phyloP scores from a whole-genome alignment of 495 filamentous ascomycete species.

The Penicillium manginii region DNA sequence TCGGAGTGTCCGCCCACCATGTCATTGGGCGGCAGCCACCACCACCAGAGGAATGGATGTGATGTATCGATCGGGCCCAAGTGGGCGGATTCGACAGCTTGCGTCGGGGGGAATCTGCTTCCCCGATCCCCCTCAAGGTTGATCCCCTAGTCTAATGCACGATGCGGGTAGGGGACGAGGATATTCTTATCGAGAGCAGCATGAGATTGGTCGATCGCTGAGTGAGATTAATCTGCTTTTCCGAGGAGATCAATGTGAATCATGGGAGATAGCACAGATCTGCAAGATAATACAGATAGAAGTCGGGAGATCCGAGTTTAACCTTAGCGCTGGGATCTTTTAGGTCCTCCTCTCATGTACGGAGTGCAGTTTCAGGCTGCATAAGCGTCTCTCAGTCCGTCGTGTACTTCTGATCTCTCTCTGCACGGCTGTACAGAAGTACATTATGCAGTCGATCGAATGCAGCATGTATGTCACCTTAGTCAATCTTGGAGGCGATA shows the following conservation, averaged over 20 bases:
- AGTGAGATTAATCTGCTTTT: neutral
- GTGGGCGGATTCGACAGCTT: constrained; percentile 26
- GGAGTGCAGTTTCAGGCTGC: neutral
- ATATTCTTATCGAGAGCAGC: constrained; percentile 9
- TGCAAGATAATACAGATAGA: constrained; percentile 14
- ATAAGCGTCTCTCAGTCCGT: neutral
- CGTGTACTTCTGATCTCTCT: neutral
- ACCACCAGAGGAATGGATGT: constrained; percentile 20
- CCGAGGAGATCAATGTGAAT: constrained; percentile 8
- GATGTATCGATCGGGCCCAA: constrained; percentile 21
- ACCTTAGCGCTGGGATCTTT: neutral
- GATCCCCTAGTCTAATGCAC: constrained; percentile 25
- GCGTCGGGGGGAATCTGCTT: constrained; percentile 27
- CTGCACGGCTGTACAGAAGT: neutral
- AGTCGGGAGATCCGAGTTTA: neutral
- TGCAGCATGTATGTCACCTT: constrained; percentile 2
- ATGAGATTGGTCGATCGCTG: constrained; percentile 5
- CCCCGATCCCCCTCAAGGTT: constrained; percentile 18
- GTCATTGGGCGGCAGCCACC: constrained; percentile 8
- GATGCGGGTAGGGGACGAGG: constrained; percentile 15
- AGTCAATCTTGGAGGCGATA: neutral
- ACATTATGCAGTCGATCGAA: neutral
- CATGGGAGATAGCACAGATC: constrained; percentile 3
- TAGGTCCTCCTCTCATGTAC: neutral
- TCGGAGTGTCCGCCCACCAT: neutral